Evolutionary conservation across 2,329 filamentous ascomycete species (phyloP), one percentile per base, ranked within the genome.

Genomic region (Fusarium staphyleae): DNA sequence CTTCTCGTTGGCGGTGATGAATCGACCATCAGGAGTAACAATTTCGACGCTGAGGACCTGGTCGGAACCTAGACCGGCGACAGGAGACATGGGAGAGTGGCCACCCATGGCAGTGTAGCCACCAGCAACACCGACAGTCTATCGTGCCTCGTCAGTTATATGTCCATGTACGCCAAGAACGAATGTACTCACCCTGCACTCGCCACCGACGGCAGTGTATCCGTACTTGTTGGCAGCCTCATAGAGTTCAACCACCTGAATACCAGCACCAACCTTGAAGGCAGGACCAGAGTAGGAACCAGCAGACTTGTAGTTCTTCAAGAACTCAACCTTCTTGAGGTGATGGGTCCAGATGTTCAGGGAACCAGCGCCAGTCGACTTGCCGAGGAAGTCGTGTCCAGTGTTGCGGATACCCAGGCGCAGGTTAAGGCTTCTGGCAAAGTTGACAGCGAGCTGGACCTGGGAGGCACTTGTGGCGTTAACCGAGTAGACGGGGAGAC

Each of bases 291-390:
- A 62, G 66, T 80, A 73, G 2, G 61, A 50, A 11, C 55, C 55
- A 2, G 49, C 28, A 10, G 66, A 59, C 55, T 65, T 52, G 57
- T 67, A 70, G 30, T 60, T 30, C 12, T 62, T 22, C 22, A 69
- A 43, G 19, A 66, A 46, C 49, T 66, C 39, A 14, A 67, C 57
- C 9, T 76, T 71, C 61, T 82, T 79, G 40, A 86, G 75, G 60
- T 77, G 69, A 55, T 85, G 82, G 10, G 79, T 85, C 77, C 84
- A 86, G 42, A 86, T 74, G 8, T 77, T 75, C 4, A 86, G 69
- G 1, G 80, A 75, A 4, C 85, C 85, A 24, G 78, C 79, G 15
- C 85, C 85, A 0, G 83, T 83, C 2, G 80, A 83, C 45, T 81
- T 81, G 40, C 84, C 85, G 16, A 72, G 69, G 65, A 77, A 79